Base-by-base conservation (phyloP, 768 basidiomycete genomes). In the Galerina sulciceps region DNA sequence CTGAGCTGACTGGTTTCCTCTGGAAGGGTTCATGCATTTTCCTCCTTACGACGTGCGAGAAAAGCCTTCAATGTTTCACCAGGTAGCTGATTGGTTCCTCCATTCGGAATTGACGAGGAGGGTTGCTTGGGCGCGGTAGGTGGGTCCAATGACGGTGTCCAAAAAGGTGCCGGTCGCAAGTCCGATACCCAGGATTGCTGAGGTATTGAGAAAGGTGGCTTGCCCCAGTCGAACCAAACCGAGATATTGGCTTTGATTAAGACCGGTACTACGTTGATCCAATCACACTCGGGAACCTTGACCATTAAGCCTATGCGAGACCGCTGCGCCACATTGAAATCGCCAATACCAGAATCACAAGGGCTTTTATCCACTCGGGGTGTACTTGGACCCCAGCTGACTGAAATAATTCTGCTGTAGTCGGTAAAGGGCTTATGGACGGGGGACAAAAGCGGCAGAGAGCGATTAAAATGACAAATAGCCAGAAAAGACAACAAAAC, bases 391-490 rank as follows among this genome's bases (percentile, higher is more conserved):
- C 2, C 13, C 34, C 31, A 35, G 31, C 34, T 8, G 34, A 35
- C 17, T 31, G 6, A 11, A 34, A 17, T 17, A 48, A 31, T 8
- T 31, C 26, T 31, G 26, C 15, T 36, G 34, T 26, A 10, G 47
- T 35, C 14, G 18, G 18, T 26, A 35, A 34, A 34, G 22, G 17
- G n/a, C 18, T 6, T 36, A 15, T n/a, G n/a, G 10, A 26, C 1
- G 34, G 20, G 14, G 31, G 47, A 14, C 20, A n/a, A 22, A 52
- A 57, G 17, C 49, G 43, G 23, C 55, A 51, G 37, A 61, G 56
- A n/a, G 41, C n/a, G 18, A 57, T 14, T 2, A 57, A 37, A 61
- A 61, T 17, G 60, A 57, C 40, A 57, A 50, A 46, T 57, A 61
- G n/a, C 41, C 42, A 13, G 52, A 48, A 44, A 44, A 47, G 18